Evolutionary conservation across 2,329 filamentous ascomycete species (phyloP), one percentile per base, ranked within the genome.

Genomic region (Colletotrichum gloeosporioides): DNA sequence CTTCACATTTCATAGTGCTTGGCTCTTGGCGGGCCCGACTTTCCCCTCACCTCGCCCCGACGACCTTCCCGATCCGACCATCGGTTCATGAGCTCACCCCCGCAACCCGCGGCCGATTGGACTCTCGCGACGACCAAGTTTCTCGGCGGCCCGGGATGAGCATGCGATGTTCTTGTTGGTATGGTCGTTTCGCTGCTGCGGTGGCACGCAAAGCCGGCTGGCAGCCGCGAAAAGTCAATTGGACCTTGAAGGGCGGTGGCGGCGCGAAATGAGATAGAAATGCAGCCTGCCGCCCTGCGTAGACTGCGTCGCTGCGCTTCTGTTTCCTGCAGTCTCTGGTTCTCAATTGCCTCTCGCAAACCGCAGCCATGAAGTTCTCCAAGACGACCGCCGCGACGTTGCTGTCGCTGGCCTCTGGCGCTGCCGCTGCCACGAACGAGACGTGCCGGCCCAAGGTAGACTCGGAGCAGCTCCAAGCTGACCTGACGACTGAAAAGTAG

Each of bases 401-500:
- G 32, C 39, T 78, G 67, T 74, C 76, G 74, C 66, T 78, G 63
- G 76, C 64, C 16, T 57, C 75, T 3, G 44, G 61, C 55, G 31
- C 62, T 27, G 36, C 34, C 3, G 74, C 66, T n/a, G 16, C 53
- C 29, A 5, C 12, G 12, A 75, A 77, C 34, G 34, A 69, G n/a
- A 69, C 76, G 31, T 78, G 77, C 49, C 67, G 69, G 39, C 77
- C 76, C 22, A 78, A 78, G 64, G 59, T 78, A 16, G 76, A 78
- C 15, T 78, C 77, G 4, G 77, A 78, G 32, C 39, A 49, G 57
- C 66, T 78, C 32, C 77, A 78, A 13, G 72, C 77, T 10, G 77
- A 77, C 10, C 32, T 78, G 65, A 77, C 31, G 31, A 76, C 77
- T 13, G 77, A 78, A 34, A 78, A 76, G 77, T 78, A 34, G 61